Evolutionary conservation across 306 rosid species (phyloP).

Genomic region (Prunus mume): DNA sequence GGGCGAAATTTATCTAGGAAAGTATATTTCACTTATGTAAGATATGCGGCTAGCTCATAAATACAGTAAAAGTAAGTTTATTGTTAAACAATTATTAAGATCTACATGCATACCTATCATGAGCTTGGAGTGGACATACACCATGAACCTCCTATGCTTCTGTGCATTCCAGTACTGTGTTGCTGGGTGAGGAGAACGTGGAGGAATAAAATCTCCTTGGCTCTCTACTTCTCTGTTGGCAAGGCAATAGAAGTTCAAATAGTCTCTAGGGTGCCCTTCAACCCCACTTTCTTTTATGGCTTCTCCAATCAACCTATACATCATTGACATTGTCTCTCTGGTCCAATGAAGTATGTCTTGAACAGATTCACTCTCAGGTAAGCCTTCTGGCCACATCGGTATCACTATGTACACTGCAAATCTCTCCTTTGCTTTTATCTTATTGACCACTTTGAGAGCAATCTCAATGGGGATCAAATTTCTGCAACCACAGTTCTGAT

Average conservation of each 20-base stretch:
- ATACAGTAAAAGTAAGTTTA: not conserved
- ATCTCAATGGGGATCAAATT: slow-evolving; percentile 89
- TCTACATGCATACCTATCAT: slow-evolving; percentile 68
- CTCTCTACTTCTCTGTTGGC: slow-evolving; percentile 71
- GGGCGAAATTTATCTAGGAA: not conserved
- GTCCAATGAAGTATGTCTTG: slow-evolving; percentile 85
- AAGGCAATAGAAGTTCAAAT: slow-evolving; percentile 92
- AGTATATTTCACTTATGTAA: not conserved
- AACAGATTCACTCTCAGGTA: slow-evolving; percentile 78
- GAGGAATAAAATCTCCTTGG: slow-evolving; percentile 62
- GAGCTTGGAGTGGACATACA: slow-evolving; percentile 94
- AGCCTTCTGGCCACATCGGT: slow-evolving; percentile 99
- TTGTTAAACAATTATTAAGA: not conserved
- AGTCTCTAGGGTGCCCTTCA: slow-evolving; percentile 71
- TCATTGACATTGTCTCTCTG: slow-evolving; percentile 82
- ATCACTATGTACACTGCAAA: slow-evolving; percentile 82
- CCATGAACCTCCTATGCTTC: slow-evolving; percentile 82
- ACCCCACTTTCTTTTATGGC: slow-evolving; percentile 68
- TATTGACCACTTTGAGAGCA: slow-evolving; percentile 70
- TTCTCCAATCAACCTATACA: slow-evolving; percentile 80
- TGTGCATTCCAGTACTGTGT: slow-evolving; percentile 86
- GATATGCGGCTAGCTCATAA: not conserved
- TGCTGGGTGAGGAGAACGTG: slow-evolving; percentile 58
- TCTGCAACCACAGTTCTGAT: slow-evolving; percentile 63
- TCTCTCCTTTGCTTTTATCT: slow-evolving; percentile 76